Conservation (phyloP, 176 grass and related monocot species). For the Ampelocalamus luodianensis region DNA sequence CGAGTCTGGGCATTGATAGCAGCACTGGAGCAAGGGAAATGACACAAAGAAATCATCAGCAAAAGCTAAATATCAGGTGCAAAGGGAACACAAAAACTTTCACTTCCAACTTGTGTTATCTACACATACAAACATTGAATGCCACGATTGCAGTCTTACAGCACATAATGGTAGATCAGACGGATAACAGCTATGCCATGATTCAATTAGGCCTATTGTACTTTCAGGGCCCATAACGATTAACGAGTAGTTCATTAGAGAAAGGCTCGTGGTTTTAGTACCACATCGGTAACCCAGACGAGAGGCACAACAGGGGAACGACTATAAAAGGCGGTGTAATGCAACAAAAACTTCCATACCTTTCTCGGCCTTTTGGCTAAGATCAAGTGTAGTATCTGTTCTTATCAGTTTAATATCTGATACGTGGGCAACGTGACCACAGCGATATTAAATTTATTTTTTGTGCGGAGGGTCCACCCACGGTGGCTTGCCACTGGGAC, state of each 20-base stretch:
- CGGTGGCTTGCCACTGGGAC: too few species aligned
- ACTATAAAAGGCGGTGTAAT: background rate
- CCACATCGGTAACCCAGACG: background rate
- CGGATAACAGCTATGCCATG: background rate
- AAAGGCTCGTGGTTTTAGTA: background rate
- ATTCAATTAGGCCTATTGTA: background rate
- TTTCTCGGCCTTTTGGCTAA: constrained; percentile 88
- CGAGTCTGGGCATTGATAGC: constrained; percentile 80
- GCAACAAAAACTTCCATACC: constrained; percentile 16
- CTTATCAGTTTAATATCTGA: background rate
- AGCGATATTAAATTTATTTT: background rate
- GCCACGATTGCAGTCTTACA: background rate
- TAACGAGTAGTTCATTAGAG: background rate
- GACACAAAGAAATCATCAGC: constrained; percentile 7
- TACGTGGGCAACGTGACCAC: fast-evolving
- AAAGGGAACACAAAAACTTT: background rate
- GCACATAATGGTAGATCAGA: background rate
- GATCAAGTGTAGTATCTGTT: constrained; percentile 56
- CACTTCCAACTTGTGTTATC: too few species aligned
- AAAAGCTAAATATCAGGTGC: background rate
- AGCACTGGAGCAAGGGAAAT: constrained; percentile 53
- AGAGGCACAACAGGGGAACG: background rate
- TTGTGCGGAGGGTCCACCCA: background rate
- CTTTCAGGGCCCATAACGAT: background rate
- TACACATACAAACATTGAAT: background rate